A percentile compares a stretch with the other conserved stretches of the same genome.
Evolutionary conservation across 257 asterid genomes (phyloP).

Genomic region (Scutellaria galericulata): DNA sequence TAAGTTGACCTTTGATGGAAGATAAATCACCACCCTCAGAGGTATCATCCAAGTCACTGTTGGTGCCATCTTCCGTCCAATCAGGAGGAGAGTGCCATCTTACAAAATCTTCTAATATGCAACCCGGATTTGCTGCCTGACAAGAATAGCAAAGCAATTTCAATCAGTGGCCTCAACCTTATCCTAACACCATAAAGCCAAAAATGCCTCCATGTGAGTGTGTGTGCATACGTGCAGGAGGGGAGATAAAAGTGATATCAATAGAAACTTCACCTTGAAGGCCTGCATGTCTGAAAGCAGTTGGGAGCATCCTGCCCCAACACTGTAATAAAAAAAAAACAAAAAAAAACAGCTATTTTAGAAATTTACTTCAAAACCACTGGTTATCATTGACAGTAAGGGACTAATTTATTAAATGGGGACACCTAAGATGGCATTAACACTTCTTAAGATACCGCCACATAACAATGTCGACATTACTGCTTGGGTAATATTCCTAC

Average conservation of each 20-base stretch:
- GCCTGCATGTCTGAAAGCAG: slow-evolving; percentile 99
- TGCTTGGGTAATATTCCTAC: neutral
- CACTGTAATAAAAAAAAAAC: slow-evolving; percentile 55
- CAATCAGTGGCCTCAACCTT: slow-evolving; percentile 33
- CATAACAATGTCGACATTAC: slow-evolving; percentile 17
- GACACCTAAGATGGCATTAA: slow-evolving; percentile 18
- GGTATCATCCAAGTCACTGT: slow-evolving; percentile 52
- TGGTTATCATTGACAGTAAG: slow-evolving; percentile 12
- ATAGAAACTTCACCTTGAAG: slow-evolving; percentile 77
- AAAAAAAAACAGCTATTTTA: slow-evolving; percentile 42
- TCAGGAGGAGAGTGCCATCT: slow-evolving; percentile 99
- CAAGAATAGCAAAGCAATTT: slow-evolving; percentile 37
- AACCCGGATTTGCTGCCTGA: slow-evolving; percentile 99
- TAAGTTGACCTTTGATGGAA: slow-evolving; percentile 82
- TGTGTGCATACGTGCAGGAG: neutral
- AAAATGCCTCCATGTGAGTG: slow-evolving; percentile 23
- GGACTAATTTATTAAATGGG: slow-evolving; percentile 8
- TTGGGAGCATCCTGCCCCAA: slow-evolving; percentile 99
- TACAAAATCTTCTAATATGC: slow-evolving; percentile 92
- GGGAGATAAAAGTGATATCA: neutral
- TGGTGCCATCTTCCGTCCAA: slow-evolving; percentile 74
- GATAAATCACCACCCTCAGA: slow-evolving; percentile 56
- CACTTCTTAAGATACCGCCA: slow-evolving; percentile 18
- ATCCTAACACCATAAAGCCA: slow-evolving; percentile 17
- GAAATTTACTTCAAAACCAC: slow-evolving; percentile 21